phyloP scores from a whole-genome alignment of 2,329 filamentous ascomycete species.

The Fusarium equiseti region DNA sequence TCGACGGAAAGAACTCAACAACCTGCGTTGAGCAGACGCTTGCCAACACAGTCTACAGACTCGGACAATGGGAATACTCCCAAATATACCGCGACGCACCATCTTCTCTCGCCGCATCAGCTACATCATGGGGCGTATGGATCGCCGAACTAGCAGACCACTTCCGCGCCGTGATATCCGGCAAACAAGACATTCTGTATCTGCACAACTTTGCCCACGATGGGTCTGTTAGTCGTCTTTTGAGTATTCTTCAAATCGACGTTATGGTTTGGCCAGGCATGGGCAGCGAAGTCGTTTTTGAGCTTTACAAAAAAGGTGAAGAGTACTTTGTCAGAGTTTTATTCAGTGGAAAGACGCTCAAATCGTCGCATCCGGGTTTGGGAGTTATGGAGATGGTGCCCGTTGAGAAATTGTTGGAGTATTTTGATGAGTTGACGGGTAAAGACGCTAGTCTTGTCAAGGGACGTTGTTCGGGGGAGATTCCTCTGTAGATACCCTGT shows the following conservation, averaged over 20 bases:
- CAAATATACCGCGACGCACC: constrained; percentile 79
- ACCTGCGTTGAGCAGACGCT: constrained; percentile 72
- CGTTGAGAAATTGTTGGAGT: constrained; percentile 71
- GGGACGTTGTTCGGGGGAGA: constrained; percentile 45
- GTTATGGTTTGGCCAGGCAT: constrained; percentile 87
- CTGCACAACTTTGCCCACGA: constrained; percentile 86
- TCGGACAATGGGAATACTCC: constrained; percentile 85
- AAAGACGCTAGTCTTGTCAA: constrained; percentile 58
- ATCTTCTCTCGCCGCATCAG: constrained; percentile 71
- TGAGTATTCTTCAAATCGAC: constrained; percentile 75
- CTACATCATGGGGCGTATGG: constrained; percentile 77
- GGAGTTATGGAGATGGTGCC: constrained; percentile 79
- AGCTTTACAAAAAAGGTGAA: constrained; percentile 67
- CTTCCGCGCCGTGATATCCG: constrained; percentile 65
- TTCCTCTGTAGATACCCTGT: constrained; percentile 6
- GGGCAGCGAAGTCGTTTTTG: constrained; percentile 82
- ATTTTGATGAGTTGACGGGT: constrained; percentile 79
- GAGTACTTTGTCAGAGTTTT: constrained; percentile 73
- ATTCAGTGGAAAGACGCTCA: constrained; percentile 75
- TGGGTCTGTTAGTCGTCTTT: constrained; percentile 74
- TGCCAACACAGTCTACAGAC: constrained; percentile 77
- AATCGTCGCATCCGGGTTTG: constrained; percentile 76
- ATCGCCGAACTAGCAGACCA: constrained; percentile 77
- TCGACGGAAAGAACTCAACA: constrained; percentile 58
- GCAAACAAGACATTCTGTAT: constrained; percentile 62